Evolutionary conservation across 768 basidiomycete genomes (phyloP), one percentile per base, ranked within the genome.

Genomic region (Phanerodontia chrysosporium): DNA sequence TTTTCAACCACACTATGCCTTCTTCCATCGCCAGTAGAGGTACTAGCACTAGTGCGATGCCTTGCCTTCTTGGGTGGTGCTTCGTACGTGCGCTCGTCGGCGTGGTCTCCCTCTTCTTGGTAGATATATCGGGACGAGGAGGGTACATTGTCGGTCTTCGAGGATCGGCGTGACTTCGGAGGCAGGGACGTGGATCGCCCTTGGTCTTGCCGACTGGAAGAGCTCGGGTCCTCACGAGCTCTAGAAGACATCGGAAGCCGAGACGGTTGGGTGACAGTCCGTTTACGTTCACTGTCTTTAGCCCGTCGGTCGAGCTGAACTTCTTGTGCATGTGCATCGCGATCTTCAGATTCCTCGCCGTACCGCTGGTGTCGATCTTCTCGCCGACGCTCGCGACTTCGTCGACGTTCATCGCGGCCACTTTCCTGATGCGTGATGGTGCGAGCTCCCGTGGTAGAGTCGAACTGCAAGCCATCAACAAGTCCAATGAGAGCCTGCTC

Each of bases 401-500:
- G 22, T 22, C 46, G 22, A 24, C 27, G 46, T 22, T 48, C 10
- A 22, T 51, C 49, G 13, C 49, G 49, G 12, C 49, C 16, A n/a
- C 29, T n/a, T 9, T 6, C 49, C 39, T 18, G 39, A 42, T 10
- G 18, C 6, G 18, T 18, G 6, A 18, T 8, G 4, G 39, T 8
- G 18, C 18, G 39, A 42, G 9, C 39, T 18, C 32, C n/a, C 18
- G 29, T 16, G 32, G 30, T 14, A 22, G 49, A n/a, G n/a, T 68
- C 66, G 27, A 73, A 64, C n/a, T 69, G 55, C 6, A 69, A 45
- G 9, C 66, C 72, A 45, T 72, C 66, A 2, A 79, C 73, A 1
- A 78, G 69, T 0, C 73, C 72, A 16, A 75, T 55, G 8, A 79
- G 67, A 4, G 74, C 76, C 48, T 69, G 71, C 27, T 69, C 71